A percentile compares a stretch with the other conserved stretches of the same genome.
Evolutionary conservation across 306 rosid genomes (phyloP).

Genomic region (Vachellia pachyceras): DNA sequence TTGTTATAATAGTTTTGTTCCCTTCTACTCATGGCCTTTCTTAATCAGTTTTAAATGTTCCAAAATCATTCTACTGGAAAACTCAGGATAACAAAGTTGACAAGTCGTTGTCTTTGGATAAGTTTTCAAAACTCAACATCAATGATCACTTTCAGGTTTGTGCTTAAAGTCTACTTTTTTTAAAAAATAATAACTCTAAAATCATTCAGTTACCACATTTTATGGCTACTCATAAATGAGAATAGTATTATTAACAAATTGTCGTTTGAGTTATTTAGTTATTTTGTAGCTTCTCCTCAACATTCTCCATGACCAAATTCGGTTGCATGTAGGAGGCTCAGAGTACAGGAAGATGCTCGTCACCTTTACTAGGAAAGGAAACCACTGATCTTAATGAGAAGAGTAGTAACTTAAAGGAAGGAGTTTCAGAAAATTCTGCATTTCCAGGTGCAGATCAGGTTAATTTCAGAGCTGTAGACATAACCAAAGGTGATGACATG

Average conservation of each 20-base stretch:
- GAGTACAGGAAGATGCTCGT: conserved; percentile 52
- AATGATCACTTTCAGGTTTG: conserved; percentile 53
- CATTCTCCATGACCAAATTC: conserved; percentile 48
- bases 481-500: conserved; percentile 47
- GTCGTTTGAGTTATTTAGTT: conserved; percentile 31
- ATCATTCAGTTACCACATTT: conserved; percentile 2
- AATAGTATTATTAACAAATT: conserved; percentile 8
- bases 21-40: neutral
- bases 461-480: conserved; percentile 47
- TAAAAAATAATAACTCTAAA: neutral
- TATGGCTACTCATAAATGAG: conserved; percentile 3
- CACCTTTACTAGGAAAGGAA: conserved; percentile 51
- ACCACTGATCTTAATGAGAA: conserved; percentile 48
- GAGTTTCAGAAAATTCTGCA: conserved; percentile 70
- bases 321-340: conserved; percentile 62
- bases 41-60: conserved; percentile 19
- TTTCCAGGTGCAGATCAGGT: conserved; percentile 56
- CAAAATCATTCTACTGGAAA: conserved; percentile 38
- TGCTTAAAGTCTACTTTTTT: conserved; percentile 22
- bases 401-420: conserved; percentile 61
- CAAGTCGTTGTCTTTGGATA: conserved; percentile 55
- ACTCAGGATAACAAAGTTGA: conserved; percentile 53
- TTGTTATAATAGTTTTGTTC: neutral
- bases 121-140: conserved; percentile 58
- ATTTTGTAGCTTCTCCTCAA: conserved; percentile 25